phyloP scores from a whole-genome alignment of 2,329 filamentous ascomycete genomes.

The Trichoderma sp. region DNA sequence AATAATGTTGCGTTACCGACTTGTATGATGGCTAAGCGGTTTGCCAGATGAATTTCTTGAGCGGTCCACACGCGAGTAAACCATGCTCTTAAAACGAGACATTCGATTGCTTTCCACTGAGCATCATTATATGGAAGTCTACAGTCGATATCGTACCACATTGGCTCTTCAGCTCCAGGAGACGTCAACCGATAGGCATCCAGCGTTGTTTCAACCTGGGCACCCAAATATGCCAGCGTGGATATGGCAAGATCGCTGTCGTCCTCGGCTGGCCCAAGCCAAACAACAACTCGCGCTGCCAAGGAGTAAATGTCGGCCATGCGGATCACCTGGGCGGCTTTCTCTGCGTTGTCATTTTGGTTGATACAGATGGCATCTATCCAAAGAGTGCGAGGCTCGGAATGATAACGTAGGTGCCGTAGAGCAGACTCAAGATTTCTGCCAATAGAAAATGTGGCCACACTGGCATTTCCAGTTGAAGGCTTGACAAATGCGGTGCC shows the following conservation, averaged over 20 bases:
- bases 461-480: not conserved
- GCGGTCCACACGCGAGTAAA: not conserved
- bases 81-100: not conserved
- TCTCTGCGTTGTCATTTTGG: constrained; percentile 30
- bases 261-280: not conserved
- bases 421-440: not conserved
- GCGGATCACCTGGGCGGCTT: constrained; percentile 33
- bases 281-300: not conserved
- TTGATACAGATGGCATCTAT: constrained; percentile 35
- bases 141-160: not conserved
- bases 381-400: constrained; percentile 29
- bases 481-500: not conserved
- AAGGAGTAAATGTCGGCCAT: constrained; percentile 37
- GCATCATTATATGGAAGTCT: not conserved
- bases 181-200: not conserved
- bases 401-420: not conserved
- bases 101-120: not conserved
- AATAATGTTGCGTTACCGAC: not conserved
- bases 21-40: not conserved
- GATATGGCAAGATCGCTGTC: not conserved
- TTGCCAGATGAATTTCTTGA: not conserved
- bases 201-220: not conserved
- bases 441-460: not conserved
- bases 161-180: not conserved
- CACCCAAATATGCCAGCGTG: not conserved